Base-by-base conservation (phyloP, 2,329 filamentous ascomycete species). In the Pestalotiopsis fici region DNA sequence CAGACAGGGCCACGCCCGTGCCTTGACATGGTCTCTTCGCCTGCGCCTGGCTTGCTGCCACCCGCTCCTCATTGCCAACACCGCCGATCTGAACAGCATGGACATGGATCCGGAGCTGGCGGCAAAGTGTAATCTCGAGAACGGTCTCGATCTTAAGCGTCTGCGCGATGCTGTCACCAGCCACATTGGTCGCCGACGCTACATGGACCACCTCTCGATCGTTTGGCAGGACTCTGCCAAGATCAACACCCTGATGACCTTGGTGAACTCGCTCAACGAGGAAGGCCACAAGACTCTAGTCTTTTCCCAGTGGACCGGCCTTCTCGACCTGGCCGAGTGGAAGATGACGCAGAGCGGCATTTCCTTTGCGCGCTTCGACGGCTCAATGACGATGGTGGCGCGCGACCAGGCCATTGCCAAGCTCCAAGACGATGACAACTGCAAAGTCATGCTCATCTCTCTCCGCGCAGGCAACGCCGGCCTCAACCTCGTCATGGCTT, bases 381-480 rank as follows among this genome's bases (percentile, higher is more conserved):
- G 93, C 37, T 88, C 87, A 72, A 94, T 95, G 92, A 86, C 83
- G 28, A 84, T 90, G 21, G 82, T 83, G 2, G 84, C 88, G 61
- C 90, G 93, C 60, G 90, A 91, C 68, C 83, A 89, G 37, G 88
- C 91, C 1, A 89, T 94, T 7, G 80, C 87, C 43, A 85, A 88
- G 21, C 95, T 96, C 78, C 78, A 76, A 18, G 88, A 91, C 56
- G 81, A 88, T 5, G 80, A 84, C 0, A 77, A 85, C 55, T 85
- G 87, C 74, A 89, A 86, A 69, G 85, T 95, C 75, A 92, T 96
- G 86, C 84, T 96, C 3, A 88, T 95, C 2, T 94, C 91, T 1
- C 83, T 95, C 61, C 93, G 93, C 73, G 93, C 93, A 1, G 93
- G 93, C 39, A 95, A 95, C 73, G 90, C 94, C 0, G 95, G 95